Conservation (phyloP, 192 early-diverging fungal species). For the Backusella psychrophila region DNA sequence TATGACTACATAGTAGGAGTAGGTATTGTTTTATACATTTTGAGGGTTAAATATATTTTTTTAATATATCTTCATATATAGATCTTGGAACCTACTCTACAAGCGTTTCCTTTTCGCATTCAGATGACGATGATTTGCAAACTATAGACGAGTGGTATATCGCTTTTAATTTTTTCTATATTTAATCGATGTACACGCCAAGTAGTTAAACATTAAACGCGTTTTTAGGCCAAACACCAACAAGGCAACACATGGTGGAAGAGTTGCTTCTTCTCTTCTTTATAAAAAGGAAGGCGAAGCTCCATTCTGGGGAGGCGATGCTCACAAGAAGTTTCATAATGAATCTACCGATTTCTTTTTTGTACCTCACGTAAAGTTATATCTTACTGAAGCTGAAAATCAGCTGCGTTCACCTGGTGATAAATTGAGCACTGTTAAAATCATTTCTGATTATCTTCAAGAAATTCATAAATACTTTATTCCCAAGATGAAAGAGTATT, state of each 20-base stretch:
- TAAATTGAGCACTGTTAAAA: neutral
- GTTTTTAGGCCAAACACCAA: neutral
- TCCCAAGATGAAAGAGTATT: neutral
- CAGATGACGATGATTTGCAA: neutral
- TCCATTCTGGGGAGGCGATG: neutral
- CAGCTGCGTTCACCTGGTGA: neutral
- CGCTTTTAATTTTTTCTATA: neutral
- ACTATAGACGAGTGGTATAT: neutral
- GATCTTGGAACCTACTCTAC: neutral
- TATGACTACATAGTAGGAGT: neutral
- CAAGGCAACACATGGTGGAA: neutral
- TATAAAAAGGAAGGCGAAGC: neutral
- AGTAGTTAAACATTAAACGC: neutral
- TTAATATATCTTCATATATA: neutral
- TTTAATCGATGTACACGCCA: neutral
- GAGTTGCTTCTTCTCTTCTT: neutral
- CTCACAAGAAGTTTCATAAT: neutral
- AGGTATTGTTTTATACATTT: neutral
- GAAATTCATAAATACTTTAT: neutral
- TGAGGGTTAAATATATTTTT: neutral
- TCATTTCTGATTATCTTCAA: neutral
- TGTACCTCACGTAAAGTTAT: neutral
- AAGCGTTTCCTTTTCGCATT: neutral
- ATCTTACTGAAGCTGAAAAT: neutral
- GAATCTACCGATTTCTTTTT: neutral